Evolutionary conservation across 352 stramenopile species (phyloP).

Genomic region (Globisporangium perplexum): DNA sequence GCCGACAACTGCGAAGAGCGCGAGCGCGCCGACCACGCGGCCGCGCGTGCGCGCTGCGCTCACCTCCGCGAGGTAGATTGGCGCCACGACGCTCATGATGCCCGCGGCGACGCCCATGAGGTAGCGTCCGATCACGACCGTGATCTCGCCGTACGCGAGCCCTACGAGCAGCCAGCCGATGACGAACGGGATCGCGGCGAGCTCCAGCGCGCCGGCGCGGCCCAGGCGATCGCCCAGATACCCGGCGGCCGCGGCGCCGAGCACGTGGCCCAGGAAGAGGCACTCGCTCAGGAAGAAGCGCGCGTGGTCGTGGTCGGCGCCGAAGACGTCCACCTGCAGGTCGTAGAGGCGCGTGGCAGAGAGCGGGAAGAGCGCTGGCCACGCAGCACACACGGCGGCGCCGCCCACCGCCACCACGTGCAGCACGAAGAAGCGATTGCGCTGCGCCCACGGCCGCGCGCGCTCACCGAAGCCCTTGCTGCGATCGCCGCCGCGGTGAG

Average conservation of each 20-base stretch:
- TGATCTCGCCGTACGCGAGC: constrained; percentile 59
- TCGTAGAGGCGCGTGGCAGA: constrained; percentile 69
- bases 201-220: constrained; percentile 61
- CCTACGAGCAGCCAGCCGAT: constrained; percentile 69
- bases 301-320: constrained; percentile 56
- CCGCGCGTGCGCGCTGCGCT: constrained; percentile 50
- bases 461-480: constrained; percentile 19
- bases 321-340: constrained; percentile 82
- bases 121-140: constrained; percentile 59
- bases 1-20: constrained; percentile 31
- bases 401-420: constrained; percentile 45
- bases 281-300: constrained; percentile 69
- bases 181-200: constrained; percentile 64
- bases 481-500: neutral
- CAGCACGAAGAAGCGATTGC: constrained; percentile 59
- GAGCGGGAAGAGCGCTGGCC: constrained; percentile 68
- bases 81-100: constrained; percentile 57
- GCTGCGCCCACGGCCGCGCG: constrained; percentile 20
- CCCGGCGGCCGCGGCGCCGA: constrained; percentile 49
- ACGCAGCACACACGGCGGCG: constrained; percentile 38
- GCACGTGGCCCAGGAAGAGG: constrained; percentile 51
- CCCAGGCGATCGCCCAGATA: constrained; percentile 63
- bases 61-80: constrained; percentile 71
- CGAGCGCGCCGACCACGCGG: constrained; percentile 42
- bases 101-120: constrained; percentile 46